A percentile compares a stretch with the other conserved stretches of the same genome.
Conservation (phyloP, 805 yeast species). For the Yarrowia keelungensis region DNA sequence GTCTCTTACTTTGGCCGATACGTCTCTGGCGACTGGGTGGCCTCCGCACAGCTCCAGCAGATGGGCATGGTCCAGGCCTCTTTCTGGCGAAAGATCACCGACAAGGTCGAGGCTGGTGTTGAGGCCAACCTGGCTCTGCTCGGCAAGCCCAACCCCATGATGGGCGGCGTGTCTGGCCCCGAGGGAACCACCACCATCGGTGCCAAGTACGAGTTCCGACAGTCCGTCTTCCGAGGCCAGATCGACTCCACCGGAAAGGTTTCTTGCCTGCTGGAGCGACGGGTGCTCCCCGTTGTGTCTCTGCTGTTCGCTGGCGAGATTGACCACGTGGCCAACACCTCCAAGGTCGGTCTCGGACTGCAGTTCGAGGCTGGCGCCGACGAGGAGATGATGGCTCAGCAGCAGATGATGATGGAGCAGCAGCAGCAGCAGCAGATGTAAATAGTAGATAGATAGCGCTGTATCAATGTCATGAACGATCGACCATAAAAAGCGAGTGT, state of each 20-base stretch:
- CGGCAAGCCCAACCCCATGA: slow-evolving; percentile 54
- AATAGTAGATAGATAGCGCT: slow-evolving; percentile 33
- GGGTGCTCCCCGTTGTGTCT: slow-evolving; percentile 89
- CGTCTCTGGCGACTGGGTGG: slow-evolving; percentile 87
- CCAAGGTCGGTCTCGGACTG: slow-evolving; percentile 90
- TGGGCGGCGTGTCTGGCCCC: slow-evolving; percentile 81
- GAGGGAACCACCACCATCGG: slow-evolving; percentile 95
- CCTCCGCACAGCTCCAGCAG: slow-evolving; percentile 90
- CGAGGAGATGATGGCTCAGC: slow-evolving; percentile 71
- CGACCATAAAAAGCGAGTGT: not conserved
- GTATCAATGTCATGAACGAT: slow-evolving; percentile 29
- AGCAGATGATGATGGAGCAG: slow-evolving; percentile 41
- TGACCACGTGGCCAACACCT: slow-evolving; percentile 80
- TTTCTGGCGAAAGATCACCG: slow-evolving; percentile 92
- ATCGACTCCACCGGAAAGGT: slow-evolving; percentile 91
- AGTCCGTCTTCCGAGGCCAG: slow-evolving; percentile 94
- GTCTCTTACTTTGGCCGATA: slow-evolving; percentile 90
- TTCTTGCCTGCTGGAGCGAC: slow-evolving; percentile 87
- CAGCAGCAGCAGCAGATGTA: slow-evolving; percentile 43
- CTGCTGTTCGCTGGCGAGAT: slow-evolving; percentile 89
- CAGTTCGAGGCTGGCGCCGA: slow-evolving; percentile 96
- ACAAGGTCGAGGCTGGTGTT: slow-evolving; percentile 72
- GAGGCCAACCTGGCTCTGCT: slow-evolving; percentile 48
- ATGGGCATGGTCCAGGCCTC: slow-evolving; percentile 89
- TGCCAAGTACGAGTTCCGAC: slow-evolving; percentile 97